Percentiles rank a stretch among this genome's conserved stretches.
Evolutionary conservation across 495 filamentous ascomycete genomes (phyloP).

Genomic region (Aspergillus baeticus): DNA sequence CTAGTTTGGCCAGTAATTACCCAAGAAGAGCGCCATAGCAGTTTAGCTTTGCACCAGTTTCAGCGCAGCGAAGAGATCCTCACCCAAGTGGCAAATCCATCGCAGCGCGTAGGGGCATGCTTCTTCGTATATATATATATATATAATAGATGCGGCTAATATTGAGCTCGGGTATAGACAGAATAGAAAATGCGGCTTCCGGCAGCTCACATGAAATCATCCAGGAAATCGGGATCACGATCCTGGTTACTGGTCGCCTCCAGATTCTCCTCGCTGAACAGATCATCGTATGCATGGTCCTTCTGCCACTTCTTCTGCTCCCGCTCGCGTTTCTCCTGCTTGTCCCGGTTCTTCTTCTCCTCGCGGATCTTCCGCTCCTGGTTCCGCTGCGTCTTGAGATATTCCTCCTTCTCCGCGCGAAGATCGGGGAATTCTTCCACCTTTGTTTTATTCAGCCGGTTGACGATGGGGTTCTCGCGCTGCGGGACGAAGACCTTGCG

Average conservation of each 20-base stretch:
- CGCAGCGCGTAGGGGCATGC: no score
- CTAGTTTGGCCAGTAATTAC: no score
- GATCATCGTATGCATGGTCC: slow-evolving; percentile 91
- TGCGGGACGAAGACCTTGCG: slow-evolving; percentile 72
- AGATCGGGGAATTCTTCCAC: slow-evolving; percentile 84
- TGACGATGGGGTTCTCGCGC: slow-evolving; percentile 86
- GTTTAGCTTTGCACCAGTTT: no score
- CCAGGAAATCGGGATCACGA: slow-evolving; percentile 46
- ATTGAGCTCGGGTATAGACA: no score
- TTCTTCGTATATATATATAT: no score
- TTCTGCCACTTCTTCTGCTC: slow-evolving; percentile 89
- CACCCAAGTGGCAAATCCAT: no score
- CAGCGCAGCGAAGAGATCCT: no score
- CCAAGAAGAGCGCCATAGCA: no score
- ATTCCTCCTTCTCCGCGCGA: slow-evolving; percentile 71
- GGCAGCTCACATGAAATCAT: slow-evolving; percentile 62
- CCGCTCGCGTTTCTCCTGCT: slow-evolving; percentile 70
- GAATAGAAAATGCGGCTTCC: no score
- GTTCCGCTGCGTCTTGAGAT: slow-evolving; percentile 63
- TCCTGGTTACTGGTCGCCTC: slow-evolving; percentile 50
- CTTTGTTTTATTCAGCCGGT: slow-evolving; percentile 94
- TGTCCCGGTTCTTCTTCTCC: slow-evolving; percentile 79
- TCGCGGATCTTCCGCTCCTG: slow-evolving; percentile 66
- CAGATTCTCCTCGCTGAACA: slow-evolving; percentile 46
- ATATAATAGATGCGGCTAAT: no score